Percentiles rank a stretch among this genome's conserved stretches.
These are phyloP conservation scores for Phytophthora sojae DNA, from an alignment of 352 stramenopile species.

Conservation along the genomic window DNA sequence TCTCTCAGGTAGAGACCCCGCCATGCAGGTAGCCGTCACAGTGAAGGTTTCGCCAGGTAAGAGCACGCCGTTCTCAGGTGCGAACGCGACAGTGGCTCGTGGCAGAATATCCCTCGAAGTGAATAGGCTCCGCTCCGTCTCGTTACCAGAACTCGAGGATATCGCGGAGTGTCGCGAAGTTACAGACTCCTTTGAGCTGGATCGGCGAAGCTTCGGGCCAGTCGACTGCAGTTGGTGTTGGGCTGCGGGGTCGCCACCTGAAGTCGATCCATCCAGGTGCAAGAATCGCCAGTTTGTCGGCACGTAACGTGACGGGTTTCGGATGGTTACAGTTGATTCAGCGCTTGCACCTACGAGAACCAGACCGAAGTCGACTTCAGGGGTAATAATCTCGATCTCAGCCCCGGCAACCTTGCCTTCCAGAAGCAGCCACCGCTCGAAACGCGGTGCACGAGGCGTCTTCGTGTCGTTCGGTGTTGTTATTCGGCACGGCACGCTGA, in stretches of 20 bases:
- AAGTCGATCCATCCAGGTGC: slow-evolving; percentile 44
- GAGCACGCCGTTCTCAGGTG: slow-evolving; percentile 52
- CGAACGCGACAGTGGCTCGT: slow-evolving; percentile 57
- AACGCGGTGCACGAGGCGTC: not conserved
- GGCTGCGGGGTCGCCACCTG: not conserved
- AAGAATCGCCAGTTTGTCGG: slow-evolving; percentile 53
- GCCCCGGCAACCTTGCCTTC: slow-evolving; percentile 52
- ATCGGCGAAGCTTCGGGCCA: slow-evolving; percentile 38
- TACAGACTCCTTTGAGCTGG: slow-evolving; percentile 66
- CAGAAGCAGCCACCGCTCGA: slow-evolving; percentile 64
- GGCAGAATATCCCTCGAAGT: slow-evolving; percentile 54
- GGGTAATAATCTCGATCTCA: slow-evolving; percentile 52
- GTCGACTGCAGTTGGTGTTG: slow-evolving; percentile 2
- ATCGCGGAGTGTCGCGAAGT: slow-evolving; percentile 43
- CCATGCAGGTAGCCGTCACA: slow-evolving; percentile 57
- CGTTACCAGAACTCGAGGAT: slow-evolving; percentile 45
- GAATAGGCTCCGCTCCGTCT: slow-evolving; percentile 51
- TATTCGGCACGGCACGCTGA: slow-evolving; percentile 55
- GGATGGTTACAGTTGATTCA: slow-evolving; percentile 38
- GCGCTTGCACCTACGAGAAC: slow-evolving; percentile 66
- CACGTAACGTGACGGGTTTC: slow-evolving; percentile 33
- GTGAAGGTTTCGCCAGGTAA: slow-evolving; percentile 44
- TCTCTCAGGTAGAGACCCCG: slow-evolving; percentile 65
- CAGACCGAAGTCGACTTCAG: slow-evolving; percentile 80
- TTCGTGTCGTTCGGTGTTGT: slow-evolving; percentile 3